phyloP scores from a whole-genome alignment of 1,284 basidiomycete genomes.

The Jaminaea rosea region DNA sequence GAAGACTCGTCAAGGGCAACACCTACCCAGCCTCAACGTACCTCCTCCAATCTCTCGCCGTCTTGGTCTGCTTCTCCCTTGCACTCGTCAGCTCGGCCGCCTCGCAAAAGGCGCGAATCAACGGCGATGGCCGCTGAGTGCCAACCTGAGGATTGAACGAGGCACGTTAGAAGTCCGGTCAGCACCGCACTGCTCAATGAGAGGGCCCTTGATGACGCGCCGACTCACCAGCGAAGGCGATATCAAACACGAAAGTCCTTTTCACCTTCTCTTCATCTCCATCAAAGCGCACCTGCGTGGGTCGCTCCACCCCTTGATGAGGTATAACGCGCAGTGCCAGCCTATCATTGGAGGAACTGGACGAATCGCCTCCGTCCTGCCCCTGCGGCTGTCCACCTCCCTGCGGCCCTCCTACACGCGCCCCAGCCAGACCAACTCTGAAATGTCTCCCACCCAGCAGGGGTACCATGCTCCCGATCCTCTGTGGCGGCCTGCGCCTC shows the following conservation, averaged over 20 bases:
- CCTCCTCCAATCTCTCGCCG: neutral
- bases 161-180: neutral
- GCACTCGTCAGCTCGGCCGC: too few species aligned
- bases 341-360: neutral
- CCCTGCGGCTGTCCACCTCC: neutral
- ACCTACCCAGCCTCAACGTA: neutral
- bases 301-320: too few species aligned
- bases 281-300: neutral
- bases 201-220: neutral
- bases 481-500: neutral
- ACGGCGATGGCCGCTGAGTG: neutral
- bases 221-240: conserved; percentile 19
- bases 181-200: neutral
- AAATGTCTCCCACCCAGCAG: too few species aligned
- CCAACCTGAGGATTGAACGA: neutral
- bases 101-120: neutral
- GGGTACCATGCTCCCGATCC: neutral
- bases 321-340: too few species aligned
- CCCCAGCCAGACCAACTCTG: neutral
- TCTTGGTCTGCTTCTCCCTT: neutral
- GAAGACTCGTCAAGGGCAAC: too few species aligned
- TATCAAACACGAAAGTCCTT: conserved; percentile 19
- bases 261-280: neutral
- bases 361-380: neutral
- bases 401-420: neutral